phyloP scores from a whole-genome alignment of 2,329 filamentous ascomycete genomes.

The Aspergillus terreus region DNA sequence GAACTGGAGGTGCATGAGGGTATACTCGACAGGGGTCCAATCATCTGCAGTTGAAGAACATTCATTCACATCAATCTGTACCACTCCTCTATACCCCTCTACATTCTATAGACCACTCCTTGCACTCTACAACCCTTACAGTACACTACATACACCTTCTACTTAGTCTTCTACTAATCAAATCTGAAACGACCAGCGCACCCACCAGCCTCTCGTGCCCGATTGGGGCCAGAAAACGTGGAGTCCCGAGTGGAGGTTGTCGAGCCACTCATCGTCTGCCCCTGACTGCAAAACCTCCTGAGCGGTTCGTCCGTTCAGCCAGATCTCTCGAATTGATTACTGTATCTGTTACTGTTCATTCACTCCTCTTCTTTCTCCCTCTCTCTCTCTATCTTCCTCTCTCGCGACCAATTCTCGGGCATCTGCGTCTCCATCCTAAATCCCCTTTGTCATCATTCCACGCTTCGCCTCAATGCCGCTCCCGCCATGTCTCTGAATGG shows the following conservation, averaged over 20 bases:
- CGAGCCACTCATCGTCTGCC: constrained; percentile 10
- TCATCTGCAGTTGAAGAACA: too few species aligned
- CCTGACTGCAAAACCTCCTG: constrained; percentile 19
- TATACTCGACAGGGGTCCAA: too few species aligned
- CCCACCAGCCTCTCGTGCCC: background rate
- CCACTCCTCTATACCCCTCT: too few species aligned
- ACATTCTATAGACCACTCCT: too few species aligned
- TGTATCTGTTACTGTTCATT: constrained; percentile 2
- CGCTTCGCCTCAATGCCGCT: constrained; percentile 31
- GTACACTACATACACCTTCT: background rate
- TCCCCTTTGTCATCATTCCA: background rate
- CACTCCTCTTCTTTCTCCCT: background rate
- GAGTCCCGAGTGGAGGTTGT: constrained; percentile 2
- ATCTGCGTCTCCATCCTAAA: background rate
- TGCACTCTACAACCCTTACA: background rate
- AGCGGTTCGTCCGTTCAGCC: background rate
- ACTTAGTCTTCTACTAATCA: background rate
- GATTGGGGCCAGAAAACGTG: constrained; percentile 11
- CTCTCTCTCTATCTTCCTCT: background rate
- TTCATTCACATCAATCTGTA: too few species aligned
- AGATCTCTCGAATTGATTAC: constrained; percentile 4
- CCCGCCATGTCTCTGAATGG: constrained; percentile 88
- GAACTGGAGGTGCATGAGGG: too few species aligned
- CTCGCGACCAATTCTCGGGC: background rate
- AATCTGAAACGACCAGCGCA: background rate